These are phyloP conservation scores for Talaromyces adpressus DNA, from an alignment of 495 filamentous ascomycete genomes.

Conservation along the genomic window DNA sequence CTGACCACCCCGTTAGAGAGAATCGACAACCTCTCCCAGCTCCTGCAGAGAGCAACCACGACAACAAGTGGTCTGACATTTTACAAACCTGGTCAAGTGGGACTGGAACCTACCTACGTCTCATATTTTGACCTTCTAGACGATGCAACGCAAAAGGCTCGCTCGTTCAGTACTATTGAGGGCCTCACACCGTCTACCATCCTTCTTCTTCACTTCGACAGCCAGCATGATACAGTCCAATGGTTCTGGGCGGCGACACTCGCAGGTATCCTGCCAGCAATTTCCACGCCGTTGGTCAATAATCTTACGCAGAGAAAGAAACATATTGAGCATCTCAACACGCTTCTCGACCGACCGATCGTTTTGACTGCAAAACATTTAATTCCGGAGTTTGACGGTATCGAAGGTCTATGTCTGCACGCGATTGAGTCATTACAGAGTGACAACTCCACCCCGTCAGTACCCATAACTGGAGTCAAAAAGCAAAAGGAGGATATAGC, in stretches of 20 bases:
- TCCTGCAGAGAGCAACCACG: not conserved
- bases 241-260: constrained; percentile 41
- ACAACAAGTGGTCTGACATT: not conserved
- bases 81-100: not conserved
- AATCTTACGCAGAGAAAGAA: constrained; percentile 22
- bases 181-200: not conserved
- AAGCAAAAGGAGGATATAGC: constrained; percentile 14
- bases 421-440: not conserved
- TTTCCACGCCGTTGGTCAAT: constrained; percentile 30
- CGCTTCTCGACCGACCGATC: constrained; percentile 12
- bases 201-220: constrained; percentile 32
- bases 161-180: not conserved
- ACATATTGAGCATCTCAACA: constrained; percentile 13
- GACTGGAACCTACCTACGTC: not conserved
- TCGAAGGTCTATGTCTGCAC: not conserved
- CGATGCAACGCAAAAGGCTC: constrained; percentile 3
- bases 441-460: not conserved
- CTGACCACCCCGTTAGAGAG: not conserved
- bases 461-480: not conserved
- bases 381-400: not conserved
- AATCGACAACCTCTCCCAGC: not conserved
- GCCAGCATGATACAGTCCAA: constrained; percentile 27
- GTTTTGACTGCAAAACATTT: constrained; percentile 11
- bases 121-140: constrained; percentile 18
- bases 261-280: constrained; percentile 31